Percentiles rank a stretch among this genome's conserved stretches.
Evolutionary conservation across 108 stramenopile genomes (phyloP).

Genomic region (Nitzschia sp.): DNA sequence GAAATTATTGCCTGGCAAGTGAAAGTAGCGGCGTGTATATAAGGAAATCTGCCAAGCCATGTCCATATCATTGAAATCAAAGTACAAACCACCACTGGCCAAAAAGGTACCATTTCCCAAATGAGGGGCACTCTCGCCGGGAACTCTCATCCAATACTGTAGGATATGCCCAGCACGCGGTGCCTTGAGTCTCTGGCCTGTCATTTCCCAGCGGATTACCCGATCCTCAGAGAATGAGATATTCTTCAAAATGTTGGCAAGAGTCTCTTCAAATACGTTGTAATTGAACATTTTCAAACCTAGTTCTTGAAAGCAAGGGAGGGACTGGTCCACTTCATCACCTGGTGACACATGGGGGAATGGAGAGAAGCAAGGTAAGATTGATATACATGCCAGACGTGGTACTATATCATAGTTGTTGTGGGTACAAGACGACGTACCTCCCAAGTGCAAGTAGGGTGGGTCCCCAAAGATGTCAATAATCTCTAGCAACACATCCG

Average conservation of each 20-base stretch:
- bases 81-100: constrained; percentile 20
- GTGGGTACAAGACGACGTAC: too few species aligned
- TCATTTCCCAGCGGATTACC: constrained; percentile 29
- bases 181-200: background rate
- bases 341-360: too few species aligned
- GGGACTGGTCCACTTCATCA: constrained; percentile 30
- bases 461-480: constrained; percentile 39
- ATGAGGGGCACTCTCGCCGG: constrained; percentile 11
- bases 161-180: constrained; percentile 22
- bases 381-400: too few species aligned
- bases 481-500: constrained; percentile 30
- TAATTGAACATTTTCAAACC: constrained; percentile 22
- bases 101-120: constrained; percentile 6
- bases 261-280: constrained; percentile 15
- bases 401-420: too few species aligned
- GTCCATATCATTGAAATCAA: constrained; percentile 22
- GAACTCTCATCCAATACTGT: constrained; percentile 22
- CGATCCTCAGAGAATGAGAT: constrained; percentile 12
- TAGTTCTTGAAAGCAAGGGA: constrained; percentile 34
- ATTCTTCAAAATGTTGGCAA: constrained; percentile 17
- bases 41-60: constrained; percentile 24
- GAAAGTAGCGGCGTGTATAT: constrained; percentile 18
- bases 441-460: constrained; percentile 42
- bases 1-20: background rate
- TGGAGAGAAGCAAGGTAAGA: too few species aligned